Percentiles rank a stretch among this genome's conserved stretches.
Evolutionary conservation across 78 protist genomes (phyloP).

Genomic region (Diacronema lutheri): DNA sequence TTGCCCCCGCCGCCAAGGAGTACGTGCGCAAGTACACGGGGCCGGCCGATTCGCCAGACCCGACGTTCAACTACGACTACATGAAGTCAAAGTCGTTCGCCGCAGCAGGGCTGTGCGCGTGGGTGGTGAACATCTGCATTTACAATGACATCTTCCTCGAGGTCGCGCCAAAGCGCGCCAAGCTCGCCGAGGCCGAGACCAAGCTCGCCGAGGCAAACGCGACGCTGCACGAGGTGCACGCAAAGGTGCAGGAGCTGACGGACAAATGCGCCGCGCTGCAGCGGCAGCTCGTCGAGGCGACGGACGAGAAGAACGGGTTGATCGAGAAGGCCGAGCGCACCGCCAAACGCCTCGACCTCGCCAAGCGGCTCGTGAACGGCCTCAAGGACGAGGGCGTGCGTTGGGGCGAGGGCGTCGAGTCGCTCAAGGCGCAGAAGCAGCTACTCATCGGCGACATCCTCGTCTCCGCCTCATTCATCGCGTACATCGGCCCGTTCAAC

Average conservation of each 20-base stretch:
- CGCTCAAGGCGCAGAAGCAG: slow-evolving; percentile 3
- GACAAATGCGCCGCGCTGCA: slow-evolving; percentile 35
- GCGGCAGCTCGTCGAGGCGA: slow-evolving; percentile 22
- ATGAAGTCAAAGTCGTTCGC: slow-evolving; percentile 49
- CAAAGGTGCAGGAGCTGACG: slow-evolving; percentile 23
- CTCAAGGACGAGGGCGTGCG: slow-evolving; percentile 58
- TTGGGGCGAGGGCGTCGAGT: slow-evolving; percentile 49
- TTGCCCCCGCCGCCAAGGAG: slow-evolving; percentile 44
- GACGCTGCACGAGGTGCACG: slow-evolving; percentile 25
- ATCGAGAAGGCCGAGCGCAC: slow-evolving; percentile 52
- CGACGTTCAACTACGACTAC: slow-evolving; percentile 42
- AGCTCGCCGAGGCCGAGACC: slow-evolving; percentile 47
- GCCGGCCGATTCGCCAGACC: background rate
- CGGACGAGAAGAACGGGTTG: slow-evolving; percentile 40
- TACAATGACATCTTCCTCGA: slow-evolving; percentile 66
- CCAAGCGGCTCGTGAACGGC: slow-evolving; percentile 69
- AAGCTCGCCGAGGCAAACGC: slow-evolving; percentile 15
- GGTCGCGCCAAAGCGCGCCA: slow-evolving; percentile 60
- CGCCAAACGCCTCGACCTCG: slow-evolving; percentile 49
- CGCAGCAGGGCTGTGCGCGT: slow-evolving; percentile 70
- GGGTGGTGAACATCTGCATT: slow-evolving; percentile 50
- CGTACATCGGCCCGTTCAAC: slow-evolving; percentile 75
- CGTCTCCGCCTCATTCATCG: slow-evolving; percentile 61
- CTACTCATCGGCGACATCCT: slow-evolving; percentile 68
- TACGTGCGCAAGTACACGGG: slow-evolving; percentile 35